phyloP scores from a whole-genome alignment of 768 basidiomycete genomes.

The Hericium coralloides region DNA sequence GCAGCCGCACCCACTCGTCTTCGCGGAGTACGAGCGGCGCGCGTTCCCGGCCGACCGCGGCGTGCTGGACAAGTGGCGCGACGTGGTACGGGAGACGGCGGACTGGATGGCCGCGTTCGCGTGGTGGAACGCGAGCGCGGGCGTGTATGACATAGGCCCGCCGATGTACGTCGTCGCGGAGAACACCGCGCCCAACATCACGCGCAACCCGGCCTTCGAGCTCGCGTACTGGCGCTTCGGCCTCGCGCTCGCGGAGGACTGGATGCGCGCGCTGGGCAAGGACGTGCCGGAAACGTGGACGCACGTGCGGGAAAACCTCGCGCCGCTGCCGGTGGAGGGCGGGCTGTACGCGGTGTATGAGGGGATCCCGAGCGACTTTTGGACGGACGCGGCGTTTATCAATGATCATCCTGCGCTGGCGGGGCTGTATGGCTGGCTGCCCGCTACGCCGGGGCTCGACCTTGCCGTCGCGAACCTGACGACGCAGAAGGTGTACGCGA shows the following conservation, averaged over 20 bases:
- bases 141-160: conserved; percentile 47
- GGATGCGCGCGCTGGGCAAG: conserved; percentile 37
- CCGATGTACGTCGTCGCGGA: conserved; percentile 50
- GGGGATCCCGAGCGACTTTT: conserved; percentile 42
- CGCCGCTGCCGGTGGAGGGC: conserved; percentile 41
- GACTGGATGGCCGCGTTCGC: conserved; percentile 55
- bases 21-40: conserved; percentile 50
- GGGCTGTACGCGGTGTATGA: conserved; percentile 48
- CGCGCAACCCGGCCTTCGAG: conserved; percentile 49
- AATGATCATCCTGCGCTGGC: conserved; percentile 52
- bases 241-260: conserved; percentile 37
- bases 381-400: conserved; percentile 40
- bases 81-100: conserved; percentile 43
- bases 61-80: conserved; percentile 37
- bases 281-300: conserved; percentile 34
- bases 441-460: conserved; percentile 38
- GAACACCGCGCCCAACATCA: conserved; percentile 45
- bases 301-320: conserved; percentile 35
- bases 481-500: conserved; percentile 42
- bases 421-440: conserved; percentile 51
- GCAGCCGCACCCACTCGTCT: conserved; percentile 50
- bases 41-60: conserved; percentile 26
- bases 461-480: conserved; percentile 37
- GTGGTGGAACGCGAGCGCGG: conserved; percentile 38
- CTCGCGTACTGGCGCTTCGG: conserved; percentile 51